Evolutionary conservation across 305 asterid species (phyloP), one percentile per base, ranked within the genome.

Genomic region (Fraxinus velutina): DNA sequence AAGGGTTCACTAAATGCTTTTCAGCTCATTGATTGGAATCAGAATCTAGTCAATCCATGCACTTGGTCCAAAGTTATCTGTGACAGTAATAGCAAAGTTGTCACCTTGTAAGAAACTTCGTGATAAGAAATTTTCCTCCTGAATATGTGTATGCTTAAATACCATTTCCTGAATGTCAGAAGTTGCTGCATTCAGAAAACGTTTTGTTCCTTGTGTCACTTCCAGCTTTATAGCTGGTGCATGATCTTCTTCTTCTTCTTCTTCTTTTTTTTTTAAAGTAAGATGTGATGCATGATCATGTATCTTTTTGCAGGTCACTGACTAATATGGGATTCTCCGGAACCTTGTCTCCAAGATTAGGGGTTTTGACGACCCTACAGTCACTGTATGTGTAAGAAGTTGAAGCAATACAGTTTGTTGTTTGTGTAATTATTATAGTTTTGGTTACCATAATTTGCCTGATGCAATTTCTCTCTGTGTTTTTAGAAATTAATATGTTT

Each of bases 261-360:
- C 5, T 10, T 44, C 8, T 19, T 19, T 55, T 55, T 6, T 60
- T 27, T 27, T 27, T 1, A 27, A 10, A 21, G 57, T 77, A 36
- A 42, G 68, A 79, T 36, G 22, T 73, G 24, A 64, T 29, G 57
- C 12, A 71, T 29, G 75, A 24, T 60, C 70, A 70, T 19, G n/a
- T 73, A 70, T 64, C 72, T 62, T 62, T 62, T 42, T 75, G 86
- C 93, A 96, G 99, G 92, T 88, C 91, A n/a, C 90, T 96, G 87
- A 89, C 98, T 21, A 91, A 91, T 82, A 93, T 96, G 97, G 97
- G 97, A 57, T 93, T 96, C 88, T 79, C 95, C 34, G 99, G 98
- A 83, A 89, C 92, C 32, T 84, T 96, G 79, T 87, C 98, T 13
- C 94, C 99, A 17, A 83, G 82, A 87, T 81, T 94, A 27, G 97